Evolutionary conservation across 2,329 filamentous ascomycete species (phyloP).

Genomic region (Claviceps purpurea): DNA sequence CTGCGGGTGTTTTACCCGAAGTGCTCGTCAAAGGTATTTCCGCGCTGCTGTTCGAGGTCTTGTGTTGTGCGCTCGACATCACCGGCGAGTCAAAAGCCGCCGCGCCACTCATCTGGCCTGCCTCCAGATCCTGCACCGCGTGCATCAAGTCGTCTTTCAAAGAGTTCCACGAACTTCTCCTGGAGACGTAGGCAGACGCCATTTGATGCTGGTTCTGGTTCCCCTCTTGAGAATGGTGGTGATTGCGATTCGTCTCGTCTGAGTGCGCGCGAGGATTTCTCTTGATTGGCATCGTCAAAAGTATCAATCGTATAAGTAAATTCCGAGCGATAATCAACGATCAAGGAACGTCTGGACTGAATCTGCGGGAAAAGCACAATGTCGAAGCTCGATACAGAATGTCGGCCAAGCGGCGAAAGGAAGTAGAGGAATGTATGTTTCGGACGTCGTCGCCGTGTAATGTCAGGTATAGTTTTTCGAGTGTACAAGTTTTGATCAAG

Average conservation of each 20-base stretch:
- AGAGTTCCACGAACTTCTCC: constrained; percentile 18
- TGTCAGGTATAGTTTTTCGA: too few species aligned
- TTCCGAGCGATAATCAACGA: too few species aligned
- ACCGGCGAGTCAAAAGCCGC: constrained; percentile 8
- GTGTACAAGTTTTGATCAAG: too few species aligned
- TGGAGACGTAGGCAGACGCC: constrained; percentile 14
- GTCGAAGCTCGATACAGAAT: neutral
- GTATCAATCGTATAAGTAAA: neutral
- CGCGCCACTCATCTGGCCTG: constrained; percentile 9
- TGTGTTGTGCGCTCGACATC: neutral
- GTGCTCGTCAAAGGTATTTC: neutral
- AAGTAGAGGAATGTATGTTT: neutral
- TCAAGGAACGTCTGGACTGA: neutral
- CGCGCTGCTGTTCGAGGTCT: constrained; percentile 8
- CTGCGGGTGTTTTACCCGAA: neutral
- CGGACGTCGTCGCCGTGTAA: neutral
- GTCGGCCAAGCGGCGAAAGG: neutral
- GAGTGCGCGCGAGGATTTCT: constrained; percentile 12
- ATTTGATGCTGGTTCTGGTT: constrained; percentile 5
- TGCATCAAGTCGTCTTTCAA: constrained; percentile 15
- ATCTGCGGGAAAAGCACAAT: neutral
- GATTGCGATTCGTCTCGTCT: constrained; percentile 9
- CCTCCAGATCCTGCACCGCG: constrained; percentile 12
- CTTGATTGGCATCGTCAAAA: constrained; percentile 11
- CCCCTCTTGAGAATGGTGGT: constrained; percentile 2